These are phyloP conservation scores for Colletotrichum liriopes DNA, from an alignment of 2,329 filamentous ascomycete genomes.

Conservation along the genomic window DNA sequence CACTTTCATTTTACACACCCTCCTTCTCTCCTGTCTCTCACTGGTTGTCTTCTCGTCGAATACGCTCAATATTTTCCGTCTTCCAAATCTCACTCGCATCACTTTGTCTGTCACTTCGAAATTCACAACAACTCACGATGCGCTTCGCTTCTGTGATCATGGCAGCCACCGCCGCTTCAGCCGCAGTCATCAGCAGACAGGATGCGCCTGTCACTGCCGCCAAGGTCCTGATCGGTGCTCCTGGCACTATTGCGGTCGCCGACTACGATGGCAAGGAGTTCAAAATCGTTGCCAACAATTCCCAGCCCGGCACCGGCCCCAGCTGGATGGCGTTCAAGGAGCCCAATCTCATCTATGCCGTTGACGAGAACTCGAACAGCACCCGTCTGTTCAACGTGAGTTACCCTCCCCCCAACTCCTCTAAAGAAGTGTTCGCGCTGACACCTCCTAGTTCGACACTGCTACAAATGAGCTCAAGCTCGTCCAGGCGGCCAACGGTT, in stretches of 20 bases:
- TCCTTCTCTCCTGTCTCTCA: background rate
- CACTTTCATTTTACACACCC: background rate
- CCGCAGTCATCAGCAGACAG: constrained; percentile 35
- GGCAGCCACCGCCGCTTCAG: constrained; percentile 32
- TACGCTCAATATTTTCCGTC: background rate
- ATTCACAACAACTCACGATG: constrained; percentile 20
- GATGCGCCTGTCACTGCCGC: constrained; percentile 8
- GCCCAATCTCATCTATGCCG: constrained; percentile 61
- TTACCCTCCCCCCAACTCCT: background rate
- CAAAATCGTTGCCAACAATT: constrained; percentile 54
- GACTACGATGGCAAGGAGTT: constrained; percentile 60
- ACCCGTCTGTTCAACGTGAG: constrained; percentile 56
- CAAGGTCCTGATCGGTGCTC: constrained; percentile 60
- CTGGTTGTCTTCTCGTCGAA: background rate
- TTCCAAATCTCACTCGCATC: background rate
- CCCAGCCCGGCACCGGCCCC: constrained; percentile 51
- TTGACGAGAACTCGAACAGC: constrained; percentile 62
- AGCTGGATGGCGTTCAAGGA: constrained; percentile 64
- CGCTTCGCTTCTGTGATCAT: constrained; percentile 26
- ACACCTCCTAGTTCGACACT: constrained; percentile 51
- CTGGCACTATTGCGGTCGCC: constrained; percentile 58
- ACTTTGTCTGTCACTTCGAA: background rate
- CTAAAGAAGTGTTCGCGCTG: background rate
- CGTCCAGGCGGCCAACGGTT: constrained; percentile 51
- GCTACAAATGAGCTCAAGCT: constrained; percentile 50